Conservation (phyloP, 192 early-diverging fungal species). For the Coemansia sp. region DNA sequence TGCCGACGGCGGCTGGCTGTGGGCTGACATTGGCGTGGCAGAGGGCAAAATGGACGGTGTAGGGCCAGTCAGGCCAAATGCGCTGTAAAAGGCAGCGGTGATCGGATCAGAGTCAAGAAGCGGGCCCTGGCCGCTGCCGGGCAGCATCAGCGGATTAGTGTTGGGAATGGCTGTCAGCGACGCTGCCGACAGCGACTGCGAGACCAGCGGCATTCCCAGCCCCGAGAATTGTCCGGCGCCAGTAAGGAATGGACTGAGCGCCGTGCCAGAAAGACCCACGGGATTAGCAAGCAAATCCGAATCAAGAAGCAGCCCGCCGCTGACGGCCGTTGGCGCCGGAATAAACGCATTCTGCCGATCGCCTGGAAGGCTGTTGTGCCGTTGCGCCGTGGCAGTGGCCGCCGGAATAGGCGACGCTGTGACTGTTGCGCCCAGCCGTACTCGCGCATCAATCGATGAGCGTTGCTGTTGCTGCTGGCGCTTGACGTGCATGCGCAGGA, state of each 20-base stretch:
- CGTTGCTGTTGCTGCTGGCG: constrained; percentile 30
- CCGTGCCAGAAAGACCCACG: constrained; percentile 21
- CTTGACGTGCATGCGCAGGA: constrained; percentile 52
- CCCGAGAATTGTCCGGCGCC: constrained; percentile 5
- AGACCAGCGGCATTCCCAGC: constrained; percentile 11
- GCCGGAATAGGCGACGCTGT: constrained; percentile 12
- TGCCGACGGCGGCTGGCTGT: constrained; percentile 1
- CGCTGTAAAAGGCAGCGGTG: constrained; percentile 47
- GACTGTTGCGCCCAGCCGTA: constrained; percentile 4
- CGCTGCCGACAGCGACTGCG: not conserved
- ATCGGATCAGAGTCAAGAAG: constrained; percentile 36
- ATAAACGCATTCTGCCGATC: constrained; percentile 4
- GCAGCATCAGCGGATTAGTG: constrained; percentile 52
- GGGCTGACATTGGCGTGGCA: constrained; percentile 1
- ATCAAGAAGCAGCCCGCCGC: constrained; percentile 34
- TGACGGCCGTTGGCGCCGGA: constrained; percentile 30
- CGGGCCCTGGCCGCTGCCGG: constrained; percentile 47
- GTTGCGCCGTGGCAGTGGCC: not conserved
- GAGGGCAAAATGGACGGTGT: constrained; percentile 3
- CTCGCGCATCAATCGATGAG: not conserved
- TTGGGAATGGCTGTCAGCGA: constrained; percentile 35
- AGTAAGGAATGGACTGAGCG: constrained; percentile 27
- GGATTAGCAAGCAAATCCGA: constrained; percentile 25
- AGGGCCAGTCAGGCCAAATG: constrained; percentile 32
- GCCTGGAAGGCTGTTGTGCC: not conserved